phyloP scores from a whole-genome alignment of 2,329 filamentous ascomycete species.

The Domatiomyces catenatus region DNA sequence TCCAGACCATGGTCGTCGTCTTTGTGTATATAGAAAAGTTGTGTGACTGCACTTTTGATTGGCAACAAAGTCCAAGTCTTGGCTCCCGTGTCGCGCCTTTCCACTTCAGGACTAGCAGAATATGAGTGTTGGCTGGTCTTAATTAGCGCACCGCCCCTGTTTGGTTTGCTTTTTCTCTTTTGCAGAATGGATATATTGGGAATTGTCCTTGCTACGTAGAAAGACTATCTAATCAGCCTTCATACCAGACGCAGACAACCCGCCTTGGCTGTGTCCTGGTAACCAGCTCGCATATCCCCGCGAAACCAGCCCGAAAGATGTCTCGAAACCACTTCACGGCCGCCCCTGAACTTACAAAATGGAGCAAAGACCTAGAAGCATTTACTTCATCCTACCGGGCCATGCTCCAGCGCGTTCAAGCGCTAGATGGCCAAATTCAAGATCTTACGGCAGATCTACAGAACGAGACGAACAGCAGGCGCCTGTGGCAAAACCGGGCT shows the following conservation, averaged over 20 bases:
- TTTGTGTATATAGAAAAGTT: no score
- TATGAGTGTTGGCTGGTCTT: not conserved
- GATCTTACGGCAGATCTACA: slow-evolving; percentile 9
- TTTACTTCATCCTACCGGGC: not conserved
- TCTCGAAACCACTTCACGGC: not conserved
- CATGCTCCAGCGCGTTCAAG: not conserved
- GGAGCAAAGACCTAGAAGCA: not conserved
- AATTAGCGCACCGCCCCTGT: not conserved
- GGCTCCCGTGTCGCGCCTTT: not conserved
- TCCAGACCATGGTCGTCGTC: no score
- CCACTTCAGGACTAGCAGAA: not conserved
- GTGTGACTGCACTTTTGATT: no score
- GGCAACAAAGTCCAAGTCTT: not conserved
- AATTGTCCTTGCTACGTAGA: not conserved
- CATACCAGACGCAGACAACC: not conserved
- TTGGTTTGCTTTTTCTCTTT: not conserved
- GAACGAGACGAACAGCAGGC: slow-evolving; percentile 10
- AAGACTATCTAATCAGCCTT: not conserved
- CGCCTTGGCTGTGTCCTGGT: not conserved
- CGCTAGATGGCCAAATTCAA: not conserved
- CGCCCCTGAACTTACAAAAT: not conserved
- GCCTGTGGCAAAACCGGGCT: slow-evolving; percentile 11
- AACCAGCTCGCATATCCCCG: not conserved
- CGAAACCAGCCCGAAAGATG: not conserved
- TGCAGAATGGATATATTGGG: not conserved